Percentiles rank a stretch among this genome's conserved stretches.
These are phyloP conservation scores for Ilex aquifolium DNA, from an alignment of 257 asterid genomes.

Conservation along the genomic window DNA sequence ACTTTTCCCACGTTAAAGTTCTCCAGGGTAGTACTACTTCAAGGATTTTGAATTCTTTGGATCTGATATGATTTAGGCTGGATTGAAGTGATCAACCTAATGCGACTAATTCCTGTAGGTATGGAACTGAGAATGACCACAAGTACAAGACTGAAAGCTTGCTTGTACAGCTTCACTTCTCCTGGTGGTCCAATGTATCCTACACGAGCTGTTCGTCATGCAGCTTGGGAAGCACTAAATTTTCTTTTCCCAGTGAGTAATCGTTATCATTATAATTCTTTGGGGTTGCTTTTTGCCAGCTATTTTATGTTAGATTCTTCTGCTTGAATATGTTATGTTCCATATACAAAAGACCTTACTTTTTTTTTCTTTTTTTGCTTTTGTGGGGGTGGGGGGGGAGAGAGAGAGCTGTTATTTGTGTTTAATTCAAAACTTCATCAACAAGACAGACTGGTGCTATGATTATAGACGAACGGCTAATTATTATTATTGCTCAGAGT, in stretches of 20 bases:
- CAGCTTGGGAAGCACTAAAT: constrained; percentile 90
- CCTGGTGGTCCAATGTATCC: constrained; percentile 99
- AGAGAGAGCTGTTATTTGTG: too few species aligned
- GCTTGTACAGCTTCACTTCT: constrained; percentile 94
- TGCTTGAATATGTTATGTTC: too few species aligned
- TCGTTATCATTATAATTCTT: neutral
- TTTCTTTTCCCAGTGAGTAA: constrained; percentile 84
- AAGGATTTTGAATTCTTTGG: neutral
- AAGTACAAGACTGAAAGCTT: constrained; percentile 78
- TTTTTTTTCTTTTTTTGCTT: too few species aligned
- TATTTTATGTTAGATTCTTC: too few species aligned
- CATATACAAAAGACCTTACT: too few species aligned
- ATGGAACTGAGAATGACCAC: constrained; percentile 84
- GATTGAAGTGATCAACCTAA: too few species aligned
- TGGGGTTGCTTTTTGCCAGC: too few species aligned
- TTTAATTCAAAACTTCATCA: too few species aligned
- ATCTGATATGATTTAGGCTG: neutral
- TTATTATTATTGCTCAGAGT: too few species aligned
- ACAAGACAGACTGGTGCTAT: too few species aligned
- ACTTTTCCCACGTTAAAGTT: constrained; percentile 67
- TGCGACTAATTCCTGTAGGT: constrained; percentile 37
- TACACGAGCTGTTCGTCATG: constrained; percentile 95
- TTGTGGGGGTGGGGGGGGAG: too few species aligned
- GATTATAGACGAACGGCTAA: too few species aligned
- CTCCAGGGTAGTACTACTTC: constrained; percentile 53